phyloP scores from a whole-genome alignment of 2,329 filamentous ascomycete genomes.

The Epichloe sp. region DNA sequence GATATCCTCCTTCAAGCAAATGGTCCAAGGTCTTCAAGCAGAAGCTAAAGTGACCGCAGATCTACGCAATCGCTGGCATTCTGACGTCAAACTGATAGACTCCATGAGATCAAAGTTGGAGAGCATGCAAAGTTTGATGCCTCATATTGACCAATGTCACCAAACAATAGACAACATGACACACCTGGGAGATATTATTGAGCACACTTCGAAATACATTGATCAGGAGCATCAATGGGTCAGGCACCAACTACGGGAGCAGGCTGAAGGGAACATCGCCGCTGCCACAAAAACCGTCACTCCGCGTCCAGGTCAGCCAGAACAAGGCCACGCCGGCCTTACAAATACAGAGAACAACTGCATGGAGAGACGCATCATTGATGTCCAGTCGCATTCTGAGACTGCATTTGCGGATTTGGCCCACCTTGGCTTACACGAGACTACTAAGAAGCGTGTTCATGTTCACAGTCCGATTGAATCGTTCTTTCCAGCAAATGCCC shows the following conservation, averaged over 20 bases:
- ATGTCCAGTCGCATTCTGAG: not conserved
- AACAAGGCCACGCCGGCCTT: not conserved
- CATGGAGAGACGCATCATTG: not conserved
- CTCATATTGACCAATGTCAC: constrained; percentile 14
- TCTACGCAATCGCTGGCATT: constrained; percentile 14
- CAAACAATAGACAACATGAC: constrained; percentile 14
- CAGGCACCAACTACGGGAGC: constrained; percentile 10
- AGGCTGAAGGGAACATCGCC: not conserved
- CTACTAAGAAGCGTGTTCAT: constrained; percentile 2
- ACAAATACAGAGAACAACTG: not conserved
- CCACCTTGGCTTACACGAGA: not conserved
- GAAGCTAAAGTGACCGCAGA: constrained; percentile 9
- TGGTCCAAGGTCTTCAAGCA: constrained; percentile 12
- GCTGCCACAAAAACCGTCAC: not conserved
- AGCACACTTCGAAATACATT: constrained; percentile 17
- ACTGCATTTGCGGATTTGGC: not conserved
- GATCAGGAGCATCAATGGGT: constrained; percentile 18
- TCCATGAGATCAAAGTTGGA: constrained; percentile 13
- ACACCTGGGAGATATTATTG: constrained; percentile 15
- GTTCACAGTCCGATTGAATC: constrained; percentile 7
- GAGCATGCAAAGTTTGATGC: constrained; percentile 11
- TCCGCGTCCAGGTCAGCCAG: not conserved
- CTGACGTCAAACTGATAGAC: constrained; percentile 16
- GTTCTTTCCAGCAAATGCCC: constrained; percentile 13
- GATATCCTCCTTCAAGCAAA: constrained; percentile 7